phyloP scores from a whole-genome alignment of 1,284 basidiomycete species.

The Ustilago trichophora region DNA sequence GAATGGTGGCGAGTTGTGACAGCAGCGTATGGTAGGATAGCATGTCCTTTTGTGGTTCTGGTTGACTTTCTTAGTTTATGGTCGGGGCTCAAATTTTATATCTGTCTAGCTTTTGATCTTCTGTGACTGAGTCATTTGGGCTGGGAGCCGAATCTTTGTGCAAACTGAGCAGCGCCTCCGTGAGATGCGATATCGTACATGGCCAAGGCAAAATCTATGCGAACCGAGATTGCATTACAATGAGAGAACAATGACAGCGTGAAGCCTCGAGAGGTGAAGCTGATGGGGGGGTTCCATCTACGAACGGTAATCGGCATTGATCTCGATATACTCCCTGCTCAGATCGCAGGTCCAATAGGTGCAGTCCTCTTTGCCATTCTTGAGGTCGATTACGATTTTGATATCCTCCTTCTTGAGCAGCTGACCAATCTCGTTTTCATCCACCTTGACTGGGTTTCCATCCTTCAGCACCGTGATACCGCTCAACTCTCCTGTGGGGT shows the following conservation, averaged over 20 bases:
- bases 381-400: conserved; percentile 83
- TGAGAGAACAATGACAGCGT: neutral
- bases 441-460: conserved; percentile 86
- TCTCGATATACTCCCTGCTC: conserved; percentile 64
- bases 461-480: conserved; percentile 73
- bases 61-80: neutral
- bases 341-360: conserved; percentile 98
- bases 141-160: too few species aligned
- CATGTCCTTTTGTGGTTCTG: too few species aligned
- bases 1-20: conserved; percentile 13
- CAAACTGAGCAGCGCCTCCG: too few species aligned
- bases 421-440: conserved; percentile 84
- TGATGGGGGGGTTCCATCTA: too few species aligned
- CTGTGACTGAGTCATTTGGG: too few species aligned
- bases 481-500: conserved; percentile 64
- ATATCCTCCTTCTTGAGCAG: conserved; percentile 86
- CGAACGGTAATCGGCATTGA: conserved; percentile 66
- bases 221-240: too few species aligned
- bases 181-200: too few species aligned
- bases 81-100: too few species aligned
- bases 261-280: too few species aligned
- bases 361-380: conserved; percentile 71
- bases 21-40: too few species aligned
- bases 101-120: too few species aligned
- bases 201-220: too few species aligned